Evolutionary conservation across 768 basidiomycete genomes (phyloP).

Genomic region (Gyrodon lividus): DNA sequence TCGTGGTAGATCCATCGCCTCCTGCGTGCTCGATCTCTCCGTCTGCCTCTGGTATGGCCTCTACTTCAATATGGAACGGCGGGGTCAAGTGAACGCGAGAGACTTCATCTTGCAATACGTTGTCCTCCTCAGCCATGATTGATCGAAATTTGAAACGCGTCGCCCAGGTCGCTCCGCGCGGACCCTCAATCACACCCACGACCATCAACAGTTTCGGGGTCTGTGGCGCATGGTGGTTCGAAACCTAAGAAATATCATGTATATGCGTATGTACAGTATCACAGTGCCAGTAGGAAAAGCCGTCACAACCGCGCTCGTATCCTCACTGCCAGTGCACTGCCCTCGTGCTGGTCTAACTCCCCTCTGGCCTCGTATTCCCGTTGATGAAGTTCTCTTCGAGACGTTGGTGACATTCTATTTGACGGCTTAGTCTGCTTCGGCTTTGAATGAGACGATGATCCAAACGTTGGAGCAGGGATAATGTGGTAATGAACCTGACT

Average conservation of each 20-base stretch:
- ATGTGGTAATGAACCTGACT: conserved; percentile 83
- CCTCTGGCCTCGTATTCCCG: conserved; percentile 56
- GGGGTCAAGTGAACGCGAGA: conserved; percentile 2
- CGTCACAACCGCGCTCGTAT: conserved; percentile 46
- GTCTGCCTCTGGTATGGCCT: conserved; percentile 3
- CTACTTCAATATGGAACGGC: conserved; percentile 11
- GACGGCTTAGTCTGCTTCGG: not conserved
- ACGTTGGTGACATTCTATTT: conserved; percentile 28
- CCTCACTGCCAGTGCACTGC: conserved; percentile 39
- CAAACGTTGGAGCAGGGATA: conserved; percentile 63
- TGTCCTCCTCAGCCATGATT: conserved; percentile 17
- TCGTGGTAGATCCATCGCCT: conserved; percentile 2
- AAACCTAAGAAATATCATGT: too few relatives aligned
- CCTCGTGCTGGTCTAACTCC: conserved; percentile 62
- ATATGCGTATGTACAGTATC: not conserved
- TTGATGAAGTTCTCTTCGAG: conserved; percentile 55
- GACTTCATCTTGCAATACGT: conserved; percentile 4
- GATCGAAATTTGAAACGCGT: not conserved
- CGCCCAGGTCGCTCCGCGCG: too few relatives aligned
- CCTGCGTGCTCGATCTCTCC: conserved; percentile 8
- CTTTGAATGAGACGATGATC: conserved; percentile 7
- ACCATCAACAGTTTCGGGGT: not conserved
- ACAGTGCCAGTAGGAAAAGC: not conserved
- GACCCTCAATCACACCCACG: too few relatives aligned
- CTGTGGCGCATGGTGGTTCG: not conserved